These are phyloP conservation scores for Aureobasidium leucospermi DNA, from an alignment of 2,329 filamentous ascomycete species.

Conservation along the genomic window DNA sequence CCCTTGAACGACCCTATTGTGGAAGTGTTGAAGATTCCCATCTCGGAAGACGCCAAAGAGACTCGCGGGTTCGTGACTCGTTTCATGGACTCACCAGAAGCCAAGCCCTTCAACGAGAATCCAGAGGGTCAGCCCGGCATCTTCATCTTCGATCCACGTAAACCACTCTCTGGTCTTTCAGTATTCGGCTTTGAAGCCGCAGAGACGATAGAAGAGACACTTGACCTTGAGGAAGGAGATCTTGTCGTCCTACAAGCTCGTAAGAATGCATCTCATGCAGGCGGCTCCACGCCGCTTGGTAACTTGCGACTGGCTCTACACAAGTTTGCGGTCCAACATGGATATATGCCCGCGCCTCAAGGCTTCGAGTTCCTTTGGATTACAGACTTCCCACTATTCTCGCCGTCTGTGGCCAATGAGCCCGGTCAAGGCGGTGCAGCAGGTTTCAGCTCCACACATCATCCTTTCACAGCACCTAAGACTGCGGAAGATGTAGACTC, in stretches of 20 bases:
- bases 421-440: slow-evolving; percentile 76
- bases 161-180: slow-evolving; percentile 69
- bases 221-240: slow-evolving; percentile 62
- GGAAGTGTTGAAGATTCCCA: slow-evolving; percentile 64
- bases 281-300: slow-evolving; percentile 67
- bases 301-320: slow-evolving; percentile 65
- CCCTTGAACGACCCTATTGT: slow-evolving; percentile 60
- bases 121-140: slow-evolving; percentile 72
- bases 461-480: slow-evolving; percentile 89
- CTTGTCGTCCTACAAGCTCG: slow-evolving; percentile 77
- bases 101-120: slow-evolving; percentile 56
- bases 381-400: slow-evolving; percentile 86
- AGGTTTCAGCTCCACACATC: slow-evolving; percentile 81
- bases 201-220: slow-evolving; percentile 47
- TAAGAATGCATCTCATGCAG: slow-evolving; percentile 54
- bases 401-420: slow-evolving; percentile 55
- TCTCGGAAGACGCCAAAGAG: slow-evolving; percentile 45
- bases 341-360: slow-evolving; percentile 43
- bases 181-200: slow-evolving; percentile 68
- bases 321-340: slow-evolving; percentile 57
- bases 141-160: slow-evolving; percentile 64
- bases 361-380: slow-evolving; percentile 76
- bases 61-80: slow-evolving; percentile 55
- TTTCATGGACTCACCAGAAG: slow-evolving; percentile 63
- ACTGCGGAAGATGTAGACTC: slow-evolving; percentile 64